Conservation (phyloP, 1,139 yeast genomes). For the Hyphopichia burtonii region DNA sequence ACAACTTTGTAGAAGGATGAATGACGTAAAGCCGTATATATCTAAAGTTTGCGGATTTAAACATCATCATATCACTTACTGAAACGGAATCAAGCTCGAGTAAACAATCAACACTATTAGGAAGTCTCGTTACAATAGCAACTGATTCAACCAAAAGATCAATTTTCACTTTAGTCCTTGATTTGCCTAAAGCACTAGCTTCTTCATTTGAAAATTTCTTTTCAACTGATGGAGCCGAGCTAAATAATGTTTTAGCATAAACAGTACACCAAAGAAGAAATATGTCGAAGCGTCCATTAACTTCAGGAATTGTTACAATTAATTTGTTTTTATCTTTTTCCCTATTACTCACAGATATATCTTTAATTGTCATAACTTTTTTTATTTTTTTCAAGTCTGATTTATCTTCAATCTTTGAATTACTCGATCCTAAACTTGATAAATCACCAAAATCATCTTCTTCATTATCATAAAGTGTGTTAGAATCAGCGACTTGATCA, state of each 20-base stretch:
- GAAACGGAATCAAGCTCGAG: constrained; percentile 46
- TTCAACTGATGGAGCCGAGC: constrained; percentile 36
- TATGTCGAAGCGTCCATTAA: constrained; percentile 41
- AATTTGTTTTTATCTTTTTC: constrained; percentile 28
- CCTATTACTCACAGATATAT: constrained; percentile 22
- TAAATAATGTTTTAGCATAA: constrained; percentile 38
- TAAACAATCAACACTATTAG: constrained; percentile 51
- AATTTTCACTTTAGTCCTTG: constrained; percentile 23
- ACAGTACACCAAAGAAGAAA: constrained; percentile 45
- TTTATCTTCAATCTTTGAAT: constrained; percentile 16
- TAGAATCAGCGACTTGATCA: constrained; percentile 24
- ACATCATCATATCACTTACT: constrained; percentile 26
- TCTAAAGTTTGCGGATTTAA: constrained; percentile 21
- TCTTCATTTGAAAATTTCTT: constrained; percentile 28
- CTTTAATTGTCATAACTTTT: constrained; percentile 31
- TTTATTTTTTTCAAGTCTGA: constrained; percentile 27
- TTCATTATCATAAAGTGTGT: constrained; percentile 9
- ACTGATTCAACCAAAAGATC: constrained; percentile 40
- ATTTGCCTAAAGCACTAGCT: constrained; percentile 23
- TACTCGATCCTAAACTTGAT: constrained; percentile 32
- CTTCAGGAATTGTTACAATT: constrained; percentile 30
- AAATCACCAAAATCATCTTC: constrained; percentile 34
- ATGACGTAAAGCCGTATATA: constrained; percentile 49
- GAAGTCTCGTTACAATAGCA: constrained; percentile 47
- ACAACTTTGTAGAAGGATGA: constrained; percentile 52